phyloP scores from a whole-genome alignment of 768 basidiomycete species.

The Lactarius sanguifluus region DNA sequence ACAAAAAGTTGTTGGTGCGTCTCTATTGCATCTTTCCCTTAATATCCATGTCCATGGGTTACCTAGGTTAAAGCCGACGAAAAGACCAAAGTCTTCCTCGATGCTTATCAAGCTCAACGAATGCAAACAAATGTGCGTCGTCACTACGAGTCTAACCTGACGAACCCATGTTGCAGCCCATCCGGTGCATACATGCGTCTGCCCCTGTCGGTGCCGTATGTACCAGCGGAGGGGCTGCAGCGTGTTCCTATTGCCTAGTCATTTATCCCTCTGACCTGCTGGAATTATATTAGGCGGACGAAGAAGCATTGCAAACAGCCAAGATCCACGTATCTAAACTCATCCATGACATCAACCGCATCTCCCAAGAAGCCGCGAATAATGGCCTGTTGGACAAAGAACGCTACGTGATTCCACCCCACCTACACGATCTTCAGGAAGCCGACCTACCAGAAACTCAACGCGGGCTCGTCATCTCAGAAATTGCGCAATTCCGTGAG shows the following conservation, averaged over 20 bases:
- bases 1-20: conserved; percentile 72
- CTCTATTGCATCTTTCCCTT: conserved; percentile 15
- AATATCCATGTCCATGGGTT: conserved; percentile 39
- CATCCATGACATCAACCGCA: conserved; percentile 67
- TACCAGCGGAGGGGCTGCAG: conserved; percentile 9
- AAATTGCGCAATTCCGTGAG: conserved; percentile 96
- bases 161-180: conserved; percentile 18
- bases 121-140: conserved; percentile 77
- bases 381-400: conserved; percentile 77
- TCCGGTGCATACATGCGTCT: conserved; percentile 7
- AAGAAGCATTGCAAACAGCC: conserved; percentile 59
- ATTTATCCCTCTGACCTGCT: conserved; percentile 13
- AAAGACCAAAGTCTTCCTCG: conserved; percentile 85
- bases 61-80: conserved; percentile 93
- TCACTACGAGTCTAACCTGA: conserved; percentile 13
- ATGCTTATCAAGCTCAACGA: conserved; percentile 77
- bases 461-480: conserved; percentile 90
- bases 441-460: conserved; percentile 94
- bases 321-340: conserved; percentile 63
- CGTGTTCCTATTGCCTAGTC: conserved; percentile 5
- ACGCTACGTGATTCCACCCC: conserved; percentile 91
- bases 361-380: conserved; percentile 72
- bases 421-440: conserved; percentile 94
- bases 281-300: conserved; percentile 57
- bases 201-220: background rate